Conservation (phyloP, 1,139 yeast genomes). For the Yamadazyma conglobata region DNA sequence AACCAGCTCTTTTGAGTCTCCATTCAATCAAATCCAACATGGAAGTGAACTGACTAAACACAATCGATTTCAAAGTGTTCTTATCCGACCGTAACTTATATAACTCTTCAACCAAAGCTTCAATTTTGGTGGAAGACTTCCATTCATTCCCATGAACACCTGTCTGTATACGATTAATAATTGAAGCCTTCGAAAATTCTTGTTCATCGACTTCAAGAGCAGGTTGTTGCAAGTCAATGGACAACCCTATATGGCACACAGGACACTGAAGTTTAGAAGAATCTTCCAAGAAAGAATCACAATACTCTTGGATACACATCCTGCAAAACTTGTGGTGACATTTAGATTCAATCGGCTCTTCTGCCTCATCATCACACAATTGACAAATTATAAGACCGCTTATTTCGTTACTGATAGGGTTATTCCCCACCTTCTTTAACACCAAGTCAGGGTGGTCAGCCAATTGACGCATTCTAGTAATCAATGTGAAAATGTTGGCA, state of each 20-base stretch:
- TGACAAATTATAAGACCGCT: conserved; percentile 80
- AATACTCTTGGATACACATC: conserved; percentile 84
- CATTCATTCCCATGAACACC: conserved; percentile 68
- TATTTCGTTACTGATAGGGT: conserved; percentile 30
- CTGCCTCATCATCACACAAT: conserved; percentile 95
- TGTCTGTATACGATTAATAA: conserved; percentile 84
- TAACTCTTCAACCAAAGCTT: conserved; percentile 90
- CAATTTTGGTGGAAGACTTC: conserved; percentile 94
- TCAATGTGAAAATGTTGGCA: conserved; percentile 92
- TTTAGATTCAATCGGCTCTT: conserved; percentile 90
- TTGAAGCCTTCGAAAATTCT: conserved; percentile 70
- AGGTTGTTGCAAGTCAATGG: conserved; percentile 87
- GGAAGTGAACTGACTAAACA: conserved; percentile 93
- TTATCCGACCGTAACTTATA: conserved; percentile 82
- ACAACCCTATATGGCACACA: conserved; percentile 88
- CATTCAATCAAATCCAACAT: conserved; percentile 95
- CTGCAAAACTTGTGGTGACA: conserved; percentile 94
- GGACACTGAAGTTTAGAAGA: conserved; percentile 73
- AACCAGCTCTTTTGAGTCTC: conserved; percentile 92
- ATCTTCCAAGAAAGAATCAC: conserved; percentile 74
- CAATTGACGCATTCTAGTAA: conserved; percentile 94
- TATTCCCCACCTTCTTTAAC: conserved; percentile 52
- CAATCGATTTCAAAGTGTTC: conserved; percentile 90
- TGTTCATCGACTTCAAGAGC: conserved; percentile 73
- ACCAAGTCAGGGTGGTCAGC: conserved; percentile 98